These are phyloP conservation scores for Apiotrichum porosum DNA, from an alignment of 1,284 basidiomycete species.

Conservation along the genomic window DNA sequence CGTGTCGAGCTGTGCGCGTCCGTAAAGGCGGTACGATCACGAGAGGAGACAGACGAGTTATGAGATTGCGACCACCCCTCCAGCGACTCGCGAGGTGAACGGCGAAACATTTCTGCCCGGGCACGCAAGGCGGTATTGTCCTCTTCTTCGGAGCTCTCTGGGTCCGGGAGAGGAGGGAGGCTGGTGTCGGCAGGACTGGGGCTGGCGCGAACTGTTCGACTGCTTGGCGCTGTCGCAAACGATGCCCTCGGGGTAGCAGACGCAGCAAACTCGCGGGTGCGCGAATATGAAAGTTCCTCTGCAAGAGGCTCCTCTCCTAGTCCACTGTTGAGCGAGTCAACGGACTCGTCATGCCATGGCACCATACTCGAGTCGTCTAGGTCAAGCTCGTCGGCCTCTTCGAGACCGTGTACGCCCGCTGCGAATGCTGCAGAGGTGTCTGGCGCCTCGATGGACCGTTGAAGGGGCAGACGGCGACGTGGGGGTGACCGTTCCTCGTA, in stretches of 20 bases:
- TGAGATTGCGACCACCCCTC: neutral
- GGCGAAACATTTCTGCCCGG: conserved; percentile 28
- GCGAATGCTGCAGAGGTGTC: conserved; percentile 32
- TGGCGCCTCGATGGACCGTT: conserved; percentile 6
- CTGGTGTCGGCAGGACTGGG: neutral
- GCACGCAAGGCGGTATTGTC: conserved; percentile 21
- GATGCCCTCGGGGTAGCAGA: neutral
- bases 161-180: neutral
- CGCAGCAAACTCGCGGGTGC: neutral
- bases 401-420: conserved; percentile 12
- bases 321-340: conserved; percentile 7
- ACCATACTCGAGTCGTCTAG: conserved; percentile 31
- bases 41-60: too few relatives aligned
- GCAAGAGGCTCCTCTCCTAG: conserved; percentile 4
- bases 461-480: neutral
- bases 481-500: neutral
- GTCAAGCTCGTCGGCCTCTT: conserved; percentile 25
- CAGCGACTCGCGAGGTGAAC: conserved; percentile 10
- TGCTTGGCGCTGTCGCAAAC: neutral
- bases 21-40: too few relatives aligned
- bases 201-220: neutral
- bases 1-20: too few relatives aligned
- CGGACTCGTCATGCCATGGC: conserved; percentile 16
- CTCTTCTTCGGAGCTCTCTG: conserved; percentile 5
- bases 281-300: neutral